phyloP scores from a whole-genome alignment of 768 basidiomycete species.

The Calocera viscosa region DNA sequence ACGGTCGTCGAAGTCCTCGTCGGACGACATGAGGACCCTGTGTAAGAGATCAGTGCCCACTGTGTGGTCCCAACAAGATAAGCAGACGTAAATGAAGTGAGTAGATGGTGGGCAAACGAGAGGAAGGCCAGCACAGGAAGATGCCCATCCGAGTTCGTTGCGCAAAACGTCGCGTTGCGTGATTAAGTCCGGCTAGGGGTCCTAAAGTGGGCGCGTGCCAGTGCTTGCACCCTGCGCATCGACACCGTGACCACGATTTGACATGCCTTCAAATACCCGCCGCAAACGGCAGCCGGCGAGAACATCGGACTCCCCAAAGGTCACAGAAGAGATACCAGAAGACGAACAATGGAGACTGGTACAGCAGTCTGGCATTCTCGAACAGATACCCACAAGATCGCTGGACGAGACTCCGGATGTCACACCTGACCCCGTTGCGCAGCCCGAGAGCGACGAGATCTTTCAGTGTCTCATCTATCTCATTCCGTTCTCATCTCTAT shows the following conservation, averaged over 20 bases:
- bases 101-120: conserved; percentile 21
- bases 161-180: background rate
- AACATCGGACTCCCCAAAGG: conserved; percentile 15
- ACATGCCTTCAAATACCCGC: background rate
- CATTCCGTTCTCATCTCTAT: conserved; percentile 60
- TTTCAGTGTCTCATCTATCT: conserved; percentile 53
- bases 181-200: background rate
- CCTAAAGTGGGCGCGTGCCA: background rate
- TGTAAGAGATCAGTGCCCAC: background rate
- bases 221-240: background rate
- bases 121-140: conserved; percentile 31
- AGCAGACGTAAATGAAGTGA: background rate
- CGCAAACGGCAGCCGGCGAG: conserved; percentile 19
- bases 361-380: conserved; percentile 42
- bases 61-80: background rate
- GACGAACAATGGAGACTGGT: conserved; percentile 71
- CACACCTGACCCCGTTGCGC: conserved; percentile 19
- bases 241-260: background rate
- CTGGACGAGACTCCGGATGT: background rate
- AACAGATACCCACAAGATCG: conserved; percentile 15
- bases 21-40: background rate
- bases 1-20: conserved; percentile 17
- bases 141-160: conserved; percentile 24
- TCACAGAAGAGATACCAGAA: conserved; percentile 45
- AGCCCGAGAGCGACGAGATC: conserved; percentile 46